These are phyloP conservation scores for Talaromyces sp. DNA, from an alignment of 2,329 filamentous ascomycete species.

Conservation along the genomic window DNA sequence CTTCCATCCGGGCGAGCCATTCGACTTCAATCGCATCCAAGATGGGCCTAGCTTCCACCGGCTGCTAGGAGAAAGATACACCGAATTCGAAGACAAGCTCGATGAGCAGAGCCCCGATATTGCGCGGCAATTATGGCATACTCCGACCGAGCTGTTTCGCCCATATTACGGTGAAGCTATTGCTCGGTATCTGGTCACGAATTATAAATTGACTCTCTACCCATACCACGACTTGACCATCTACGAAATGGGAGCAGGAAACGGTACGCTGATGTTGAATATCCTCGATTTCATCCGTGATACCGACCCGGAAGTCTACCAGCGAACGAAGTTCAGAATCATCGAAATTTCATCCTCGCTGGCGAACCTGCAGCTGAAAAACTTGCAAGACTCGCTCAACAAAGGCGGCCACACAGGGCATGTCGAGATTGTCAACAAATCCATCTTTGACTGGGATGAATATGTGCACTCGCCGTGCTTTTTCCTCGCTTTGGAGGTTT, in stretches of 20 bases:
- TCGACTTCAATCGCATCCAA: constrained; percentile 73
- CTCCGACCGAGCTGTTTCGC: constrained; percentile 91
- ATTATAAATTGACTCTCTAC: constrained; percentile 91
- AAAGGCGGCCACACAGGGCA: constrained; percentile 72
- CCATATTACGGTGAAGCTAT: constrained; percentile 97
- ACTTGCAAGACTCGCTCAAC: constrained; percentile 61
- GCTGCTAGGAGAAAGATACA: constrained; percentile 72
- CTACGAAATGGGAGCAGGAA: constrained; percentile 97
- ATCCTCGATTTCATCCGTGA: constrained; percentile 94
- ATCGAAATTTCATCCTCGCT: constrained; percentile 89
- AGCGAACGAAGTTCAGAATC: constrained; percentile 86
- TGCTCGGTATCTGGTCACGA: constrained; percentile 89
- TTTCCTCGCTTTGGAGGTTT: constrained; percentile 96
- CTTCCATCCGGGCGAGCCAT: constrained; percentile 86
- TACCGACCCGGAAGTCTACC: constrained; percentile 84
- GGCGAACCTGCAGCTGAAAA: constrained; percentile 68
- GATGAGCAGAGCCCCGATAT: constrained; percentile 68
- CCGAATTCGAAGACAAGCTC: constrained; percentile 80
- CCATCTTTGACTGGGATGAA: constrained; percentile 88
- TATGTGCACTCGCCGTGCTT: constrained; percentile 92
- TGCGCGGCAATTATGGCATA: constrained; percentile 93
- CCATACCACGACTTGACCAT: constrained; percentile 96
- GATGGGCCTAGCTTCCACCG: constrained; percentile 83
- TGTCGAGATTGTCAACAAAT: constrained; percentile 90
- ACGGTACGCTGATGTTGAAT: constrained; percentile 96